phyloP scores from a whole-genome alignment of 768 basidiomycete genomes.

The Glaciozyma martinii region DNA sequence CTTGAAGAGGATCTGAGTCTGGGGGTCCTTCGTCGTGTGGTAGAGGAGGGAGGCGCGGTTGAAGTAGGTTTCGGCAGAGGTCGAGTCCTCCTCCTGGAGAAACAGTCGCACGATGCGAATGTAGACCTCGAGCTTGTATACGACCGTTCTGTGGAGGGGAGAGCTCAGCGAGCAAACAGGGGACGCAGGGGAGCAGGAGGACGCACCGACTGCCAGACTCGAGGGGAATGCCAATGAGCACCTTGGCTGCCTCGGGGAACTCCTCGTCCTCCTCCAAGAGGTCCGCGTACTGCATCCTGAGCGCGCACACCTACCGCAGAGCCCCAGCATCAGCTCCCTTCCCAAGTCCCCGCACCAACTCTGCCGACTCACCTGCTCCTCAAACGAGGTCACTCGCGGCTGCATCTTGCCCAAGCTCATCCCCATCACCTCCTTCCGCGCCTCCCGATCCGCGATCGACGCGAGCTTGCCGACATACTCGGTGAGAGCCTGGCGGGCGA shows the following conservation, averaged over 20 bases:
- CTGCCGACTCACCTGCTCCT: conserved; percentile 68
- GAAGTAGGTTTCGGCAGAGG: conserved; percentile 96
- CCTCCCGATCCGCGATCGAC: conserved; percentile 48
- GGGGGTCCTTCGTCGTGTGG: conserved; percentile 67
- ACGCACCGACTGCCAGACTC: conserved; percentile 77
- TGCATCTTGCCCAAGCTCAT: conserved; percentile 62
- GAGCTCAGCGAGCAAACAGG: not conserved
- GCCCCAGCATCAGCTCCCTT: not conserved
- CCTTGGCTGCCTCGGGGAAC: conserved; percentile 84
- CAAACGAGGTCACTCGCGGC: conserved; percentile 77
- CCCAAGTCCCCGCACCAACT: not conserved
- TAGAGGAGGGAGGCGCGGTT: conserved; percentile 87
- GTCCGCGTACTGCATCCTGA: conserved; percentile 85
- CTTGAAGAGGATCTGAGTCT: conserved; percentile 74
- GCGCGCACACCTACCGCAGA: conserved; percentile 58
- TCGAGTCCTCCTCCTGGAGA: conserved; percentile 91
- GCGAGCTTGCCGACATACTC: conserved; percentile 66
- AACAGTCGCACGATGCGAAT: conserved; percentile 88
- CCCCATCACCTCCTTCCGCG: conserved; percentile 64
- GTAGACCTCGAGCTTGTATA: conserved; percentile 80
- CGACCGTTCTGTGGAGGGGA: conserved; percentile 49
- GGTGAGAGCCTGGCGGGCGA: conserved; percentile 75
- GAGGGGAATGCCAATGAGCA: conserved; percentile 83
- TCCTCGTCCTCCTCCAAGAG: conserved; percentile 81
- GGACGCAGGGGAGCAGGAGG: not conserved